These are phyloP conservation scores for Sclerotinia sclerotiorum DNA, from an alignment of 2,329 filamentous ascomycete species.

Conservation along the genomic window DNA sequence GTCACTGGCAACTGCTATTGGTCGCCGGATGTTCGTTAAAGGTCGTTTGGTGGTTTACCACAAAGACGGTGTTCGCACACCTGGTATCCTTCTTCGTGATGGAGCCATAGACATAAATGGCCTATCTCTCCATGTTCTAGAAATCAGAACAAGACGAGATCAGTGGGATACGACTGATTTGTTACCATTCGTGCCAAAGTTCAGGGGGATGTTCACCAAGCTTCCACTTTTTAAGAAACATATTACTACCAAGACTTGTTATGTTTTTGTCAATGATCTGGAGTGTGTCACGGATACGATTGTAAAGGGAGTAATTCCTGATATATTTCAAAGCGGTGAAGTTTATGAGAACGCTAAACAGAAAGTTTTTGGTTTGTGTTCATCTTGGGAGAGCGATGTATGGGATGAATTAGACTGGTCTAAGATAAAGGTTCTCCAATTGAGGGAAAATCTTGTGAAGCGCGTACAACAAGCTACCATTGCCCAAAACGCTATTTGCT, in stretches of 20 bases:
- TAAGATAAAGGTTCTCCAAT: constrained; percentile 76
- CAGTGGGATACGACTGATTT: constrained; percentile 79
- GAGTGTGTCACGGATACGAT: constrained; percentile 79
- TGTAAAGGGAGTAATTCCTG: constrained; percentile 58
- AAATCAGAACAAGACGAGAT: constrained; percentile 67
- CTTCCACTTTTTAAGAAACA: constrained; percentile 66
- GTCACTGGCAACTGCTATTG: constrained; percentile 76
- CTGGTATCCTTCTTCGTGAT: constrained; percentile 76
- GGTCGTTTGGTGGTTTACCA: constrained; percentile 82
- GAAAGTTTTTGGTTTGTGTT: constrained; percentile 66
- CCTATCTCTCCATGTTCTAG: constrained; percentile 74
- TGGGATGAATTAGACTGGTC: constrained; percentile 86
- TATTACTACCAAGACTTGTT: constrained; percentile 65
- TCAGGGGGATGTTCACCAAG: constrained; percentile 65
- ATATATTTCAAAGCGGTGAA: constrained; percentile 57
- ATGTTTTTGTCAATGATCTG: constrained; percentile 73
- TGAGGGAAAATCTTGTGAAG: constrained; percentile 77
- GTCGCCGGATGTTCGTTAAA: constrained; percentile 73
- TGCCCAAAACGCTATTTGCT: constrained; percentile 64
- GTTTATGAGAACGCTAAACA: constrained; percentile 58
- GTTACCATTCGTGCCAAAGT: constrained; percentile 74
- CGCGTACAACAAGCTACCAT: constrained; percentile 62
- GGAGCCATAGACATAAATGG: constrained; percentile 64
- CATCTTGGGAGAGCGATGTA: constrained; percentile 68
- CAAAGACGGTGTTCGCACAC: constrained; percentile 78